Evolutionary conservation across 306 rosid species (phyloP), one percentile per base, ranked within the genome.

Genomic region (Benincasa hispida): DNA sequence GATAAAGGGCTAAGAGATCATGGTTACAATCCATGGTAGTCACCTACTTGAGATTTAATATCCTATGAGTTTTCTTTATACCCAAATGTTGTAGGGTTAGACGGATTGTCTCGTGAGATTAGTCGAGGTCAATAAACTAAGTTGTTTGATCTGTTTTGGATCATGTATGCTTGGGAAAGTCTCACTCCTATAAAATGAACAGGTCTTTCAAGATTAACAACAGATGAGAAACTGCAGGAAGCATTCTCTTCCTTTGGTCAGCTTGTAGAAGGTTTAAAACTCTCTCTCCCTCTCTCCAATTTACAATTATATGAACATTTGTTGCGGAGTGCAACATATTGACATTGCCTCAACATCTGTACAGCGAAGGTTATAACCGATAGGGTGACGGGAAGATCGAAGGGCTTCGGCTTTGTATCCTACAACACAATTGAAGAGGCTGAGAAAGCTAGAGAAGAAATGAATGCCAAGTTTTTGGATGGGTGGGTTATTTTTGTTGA

Each of bases 401-500:
- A 93, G 86, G 98, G 98, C 42, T 91, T 86, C 41, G 98, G 75
- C 39, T 93, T 93, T 81, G 89, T 93, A 28, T 78, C 91, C 7
- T 93, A 90, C 17, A 4, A 81, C 14, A 32, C 81, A 32, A 75
- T 90, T 58, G 98, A 94, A 74, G 98, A 91, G 74, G 98, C 98
- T 24, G 96, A 88, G 82, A 91, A 86, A 82, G 98, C 97, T 1
- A 85, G 84, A 76, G 87, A 88, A 74, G 96, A 82, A 82, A 90
- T 90, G 92, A 87, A 94, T 76, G 97, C 96, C n/a, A 94, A 91
- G 82, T 88, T 88, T 83, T 81, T 94, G 81, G 98, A 94, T 81
- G 98, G 97, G 25, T 94, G 98, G 97, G 96, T 91, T 81, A 93
- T 93, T 76, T 93, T 93, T 74, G 97, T 91, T 41, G 98, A 91